These are phyloP conservation scores for Geosmithia flava DNA, from an alignment of 2,329 filamentous ascomycete genomes.

Conservation along the genomic window DNA sequence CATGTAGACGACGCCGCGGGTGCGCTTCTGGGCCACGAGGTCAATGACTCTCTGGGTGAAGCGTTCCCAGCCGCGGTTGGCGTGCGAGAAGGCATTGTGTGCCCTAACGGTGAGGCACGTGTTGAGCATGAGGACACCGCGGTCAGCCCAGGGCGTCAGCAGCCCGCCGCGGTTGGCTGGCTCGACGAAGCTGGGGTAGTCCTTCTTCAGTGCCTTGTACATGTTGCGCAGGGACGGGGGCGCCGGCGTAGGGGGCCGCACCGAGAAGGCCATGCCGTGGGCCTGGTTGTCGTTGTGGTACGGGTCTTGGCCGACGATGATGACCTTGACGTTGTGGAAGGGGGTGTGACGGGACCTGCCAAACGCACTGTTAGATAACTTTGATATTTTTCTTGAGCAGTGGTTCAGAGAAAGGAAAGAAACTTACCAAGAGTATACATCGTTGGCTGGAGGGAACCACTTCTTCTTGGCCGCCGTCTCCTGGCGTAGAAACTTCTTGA, in stretches of 20 bases:
- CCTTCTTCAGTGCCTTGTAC: slow-evolving; percentile 75
- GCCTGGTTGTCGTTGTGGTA: slow-evolving; percentile 96
- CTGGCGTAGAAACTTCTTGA: slow-evolving; percentile 77
- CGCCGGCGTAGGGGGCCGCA: slow-evolving; percentile 75
- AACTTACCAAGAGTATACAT: slow-evolving; percentile 86
- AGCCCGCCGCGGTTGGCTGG: slow-evolving; percentile 72
- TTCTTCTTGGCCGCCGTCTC: slow-evolving; percentile 65
- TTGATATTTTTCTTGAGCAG: neutral
- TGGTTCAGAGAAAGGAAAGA: neutral
- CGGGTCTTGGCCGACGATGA: slow-evolving; percentile 91
- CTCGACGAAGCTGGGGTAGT: slow-evolving; percentile 68
- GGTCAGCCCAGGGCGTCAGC: slow-evolving; percentile 86
- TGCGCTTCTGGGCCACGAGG: slow-evolving; percentile 64
- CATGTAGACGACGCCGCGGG: slow-evolving; percentile 79
- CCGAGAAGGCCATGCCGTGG: slow-evolving; percentile 91
- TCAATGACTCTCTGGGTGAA: slow-evolving; percentile 92
- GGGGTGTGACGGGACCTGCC: slow-evolving; percentile 86
- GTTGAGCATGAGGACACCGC: slow-evolving; percentile 86
- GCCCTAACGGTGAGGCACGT: slow-evolving; percentile 89
- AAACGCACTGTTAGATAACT: neutral
- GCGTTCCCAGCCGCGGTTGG: slow-evolving; percentile 79
- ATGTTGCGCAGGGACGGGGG: slow-evolving; percentile 91
- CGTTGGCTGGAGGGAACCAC: slow-evolving; percentile 75
- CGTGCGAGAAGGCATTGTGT: slow-evolving; percentile 76
- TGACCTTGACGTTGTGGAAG: slow-evolving; percentile 75